Evolutionary conservation across 805 yeast species (phyloP), one percentile per base, ranked within the genome.

Genomic region (Tetrapisispora phaffii): DNA sequence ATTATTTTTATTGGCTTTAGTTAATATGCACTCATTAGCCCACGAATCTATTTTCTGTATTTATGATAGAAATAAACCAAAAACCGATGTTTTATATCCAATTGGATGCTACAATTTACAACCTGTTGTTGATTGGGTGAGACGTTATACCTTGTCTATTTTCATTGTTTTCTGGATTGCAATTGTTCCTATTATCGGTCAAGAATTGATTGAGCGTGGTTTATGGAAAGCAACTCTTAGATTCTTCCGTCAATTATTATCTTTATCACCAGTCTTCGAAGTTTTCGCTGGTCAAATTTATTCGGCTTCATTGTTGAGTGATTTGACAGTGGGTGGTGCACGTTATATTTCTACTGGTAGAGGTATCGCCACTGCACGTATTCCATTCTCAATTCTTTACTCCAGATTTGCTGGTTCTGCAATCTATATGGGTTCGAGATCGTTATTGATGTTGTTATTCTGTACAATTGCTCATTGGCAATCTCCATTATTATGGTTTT

Each of bases 401-500:
- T 74, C 87, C 17, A 74, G 87, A 67, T 83, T 82, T 67, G 88
- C 88, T 41, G 84, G 81, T 49, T 80, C 87, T 23, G 82, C 90
- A 34, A 82, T 84, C 61, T 83, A 84, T 65, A 76, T 81, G 80
- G 94, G 94, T 67, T 82, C 85, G 20, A 79, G 88, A 72, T 76
- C 79, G 44, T 69, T 82, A 75, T 60, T 83, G 60, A 77, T 82
- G 73, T 71, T 83, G 51, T 63, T 82, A 48, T 82, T 81, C 51
- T 86, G 85, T 59, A 75, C 88, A 13, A 77, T 79, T 54, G 75
- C 87, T 23, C 79, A 79, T 59, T 84, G 97, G 97, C 94, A 86
- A 68, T 82, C 95, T 19, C 85, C 96, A 39, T 73, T 90, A 55
- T 68, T 90, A 50, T 93, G 97, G 96, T 93, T 93, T 78, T 93